Percentiles rank a stretch among this genome's conserved stretches.
These are phyloP conservation scores for Marvania coccoides DNA, from an alignment of 139 green algal genomes.

Conservation along the genomic window DNA sequence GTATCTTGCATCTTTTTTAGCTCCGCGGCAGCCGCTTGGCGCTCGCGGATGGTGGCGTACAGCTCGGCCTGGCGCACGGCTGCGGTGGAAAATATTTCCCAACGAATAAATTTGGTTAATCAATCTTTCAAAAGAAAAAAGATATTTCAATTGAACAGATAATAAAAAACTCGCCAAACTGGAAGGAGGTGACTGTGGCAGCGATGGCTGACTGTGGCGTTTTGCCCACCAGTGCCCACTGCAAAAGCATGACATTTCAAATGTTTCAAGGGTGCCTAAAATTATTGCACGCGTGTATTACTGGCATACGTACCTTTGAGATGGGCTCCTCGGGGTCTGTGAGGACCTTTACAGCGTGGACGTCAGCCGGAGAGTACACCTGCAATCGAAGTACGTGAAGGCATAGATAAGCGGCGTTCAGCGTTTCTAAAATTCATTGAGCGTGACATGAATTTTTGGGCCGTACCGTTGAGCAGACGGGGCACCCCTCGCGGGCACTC, in stretches of 20 bases:
- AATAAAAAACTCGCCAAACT: constrained; percentile 35
- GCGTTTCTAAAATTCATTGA: too few species aligned
- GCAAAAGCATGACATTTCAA: constrained; percentile 46
- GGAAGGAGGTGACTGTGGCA: constrained; percentile 34
- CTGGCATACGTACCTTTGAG: too few species aligned
- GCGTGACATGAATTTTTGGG: too few species aligned
- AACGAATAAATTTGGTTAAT: neutral
- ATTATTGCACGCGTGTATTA: neutral
- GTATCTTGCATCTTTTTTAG: constrained; percentile 47
- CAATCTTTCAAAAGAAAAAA: neutral
- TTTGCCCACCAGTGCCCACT: constrained; percentile 51
- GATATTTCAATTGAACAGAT: neutral
- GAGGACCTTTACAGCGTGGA: too few species aligned
- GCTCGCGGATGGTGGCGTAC: constrained; percentile 22
- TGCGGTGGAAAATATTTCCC: neutral
- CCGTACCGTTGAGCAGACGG: constrained; percentile 4
- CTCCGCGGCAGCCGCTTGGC: constrained; percentile 32
- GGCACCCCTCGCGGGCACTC: neutral
- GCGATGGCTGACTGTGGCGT: constrained; percentile 40
- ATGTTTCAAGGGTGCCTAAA: neutral
- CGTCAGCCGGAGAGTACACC: too few species aligned
- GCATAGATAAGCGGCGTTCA: neutral
- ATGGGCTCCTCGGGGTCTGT: too few species aligned
- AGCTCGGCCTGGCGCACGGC: constrained; percentile 19
- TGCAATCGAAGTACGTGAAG: too few species aligned